phyloP scores from a whole-genome alignment of 495 filamentous ascomycete species.

The Aspergillus nanangensis region DNA sequence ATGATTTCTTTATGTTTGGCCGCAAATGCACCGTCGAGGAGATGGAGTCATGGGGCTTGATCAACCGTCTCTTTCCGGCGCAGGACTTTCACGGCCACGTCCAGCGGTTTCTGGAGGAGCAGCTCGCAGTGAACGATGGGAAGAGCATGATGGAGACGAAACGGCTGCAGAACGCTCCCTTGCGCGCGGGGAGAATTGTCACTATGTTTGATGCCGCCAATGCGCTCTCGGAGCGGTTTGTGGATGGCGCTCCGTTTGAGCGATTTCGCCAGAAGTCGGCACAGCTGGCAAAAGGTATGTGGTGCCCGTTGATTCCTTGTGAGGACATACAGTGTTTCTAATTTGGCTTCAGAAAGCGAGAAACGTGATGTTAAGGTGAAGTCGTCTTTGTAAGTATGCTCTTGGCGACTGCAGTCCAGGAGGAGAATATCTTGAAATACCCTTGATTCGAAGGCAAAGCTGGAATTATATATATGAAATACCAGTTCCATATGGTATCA shows the following conservation, averaged over 20 bases:
- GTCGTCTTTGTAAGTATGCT: no score
- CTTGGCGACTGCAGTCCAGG: no score
- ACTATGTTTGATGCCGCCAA: constrained; percentile 16
- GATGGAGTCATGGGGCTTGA: constrained; percentile 9
- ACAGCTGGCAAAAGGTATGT: constrained; percentile 11
- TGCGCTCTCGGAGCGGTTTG: constrained; percentile 16
- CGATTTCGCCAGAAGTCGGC: constrained; percentile 12
- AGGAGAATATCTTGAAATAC: no score
- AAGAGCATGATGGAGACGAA: constrained; percentile 19
- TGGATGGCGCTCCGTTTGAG: constrained; percentile 11
- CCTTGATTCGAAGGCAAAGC: no score
- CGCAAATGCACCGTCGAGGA: constrained; percentile 13
- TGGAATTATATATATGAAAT: no score
- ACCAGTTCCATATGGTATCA: no score
- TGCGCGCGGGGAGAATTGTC: constrained; percentile 11
- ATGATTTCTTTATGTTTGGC: constrained; percentile 19
- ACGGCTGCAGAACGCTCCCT: constrained; percentile 12
- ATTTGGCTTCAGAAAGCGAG: not conserved
- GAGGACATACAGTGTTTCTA: no score
- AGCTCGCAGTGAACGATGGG: constrained; percentile 15
- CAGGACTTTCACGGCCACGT: constrained; percentile 13
- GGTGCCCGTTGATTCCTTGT: not conserved
- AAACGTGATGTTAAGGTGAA: not conserved
- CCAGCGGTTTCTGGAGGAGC: constrained; percentile 9
- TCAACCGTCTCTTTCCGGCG: constrained; percentile 13